Conservation (phyloP, 345 rosid genomes). For the sweet orange (Citrus sinensis) region DNA sequence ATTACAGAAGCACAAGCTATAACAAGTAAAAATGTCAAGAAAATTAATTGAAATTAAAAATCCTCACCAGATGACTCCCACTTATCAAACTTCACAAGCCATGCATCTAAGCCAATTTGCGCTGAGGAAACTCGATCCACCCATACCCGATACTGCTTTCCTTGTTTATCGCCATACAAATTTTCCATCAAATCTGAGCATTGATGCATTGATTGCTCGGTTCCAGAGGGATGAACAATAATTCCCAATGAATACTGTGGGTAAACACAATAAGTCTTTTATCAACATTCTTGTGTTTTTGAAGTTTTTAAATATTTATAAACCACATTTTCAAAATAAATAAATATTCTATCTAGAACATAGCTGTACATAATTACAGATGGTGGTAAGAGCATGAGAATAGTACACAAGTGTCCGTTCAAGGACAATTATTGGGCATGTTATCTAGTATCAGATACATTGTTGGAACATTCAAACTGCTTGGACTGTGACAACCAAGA, state of each 20-base stretch:
- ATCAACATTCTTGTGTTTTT: neutral
- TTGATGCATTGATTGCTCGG: conserved; percentile 41
- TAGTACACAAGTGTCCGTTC: too few relatives aligned
- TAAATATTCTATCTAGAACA: neutral
- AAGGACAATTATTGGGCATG: too few relatives aligned
- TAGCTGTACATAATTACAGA: neutral
- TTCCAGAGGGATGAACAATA: conserved; percentile 51
- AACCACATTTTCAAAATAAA: neutral
- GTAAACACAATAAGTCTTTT: neutral
- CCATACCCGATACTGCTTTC: conserved; percentile 73
- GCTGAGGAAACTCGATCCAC: conserved; percentile 67
- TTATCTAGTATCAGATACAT: too few relatives aligned
- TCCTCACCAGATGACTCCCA: conserved; percentile 69
- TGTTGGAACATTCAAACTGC: too few relatives aligned
- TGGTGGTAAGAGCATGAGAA: neutral
- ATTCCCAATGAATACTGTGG: conserved; percentile 44
- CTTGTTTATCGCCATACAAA: conserved; percentile 73
- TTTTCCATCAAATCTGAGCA: conserved; percentile 20
- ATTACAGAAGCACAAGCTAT: neutral
- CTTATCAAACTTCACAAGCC: conserved; percentile 72
- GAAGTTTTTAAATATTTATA: neutral
- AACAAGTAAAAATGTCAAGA: neutral
- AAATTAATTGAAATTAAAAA: neutral
- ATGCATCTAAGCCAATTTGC: conserved; percentile 51
- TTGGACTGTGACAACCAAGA: too few relatives aligned